These are phyloP conservation scores for Sphaerulina populicola DNA, from an alignment of 2,329 filamentous ascomycete species.

Conservation along the genomic window DNA sequence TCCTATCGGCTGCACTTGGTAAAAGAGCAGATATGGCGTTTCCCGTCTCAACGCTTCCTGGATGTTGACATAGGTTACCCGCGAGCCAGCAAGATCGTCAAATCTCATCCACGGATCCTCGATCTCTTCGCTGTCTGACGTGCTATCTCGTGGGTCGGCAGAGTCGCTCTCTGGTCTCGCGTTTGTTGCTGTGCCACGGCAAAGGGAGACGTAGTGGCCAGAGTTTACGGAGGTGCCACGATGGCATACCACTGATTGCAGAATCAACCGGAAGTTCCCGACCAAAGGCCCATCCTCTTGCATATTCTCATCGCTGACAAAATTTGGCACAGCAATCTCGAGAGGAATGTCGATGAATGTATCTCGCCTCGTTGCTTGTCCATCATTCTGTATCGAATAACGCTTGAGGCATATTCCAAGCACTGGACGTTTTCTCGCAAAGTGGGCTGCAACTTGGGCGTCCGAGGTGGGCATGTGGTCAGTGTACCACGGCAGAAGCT, in stretches of 20 bases:
- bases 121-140: conserved; percentile 46
- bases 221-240: conserved; percentile 75
- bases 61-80: conserved; percentile 70
- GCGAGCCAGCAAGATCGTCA: conserved; percentile 69
- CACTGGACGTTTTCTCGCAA: conserved; percentile 71
- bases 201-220: conserved; percentile 84
- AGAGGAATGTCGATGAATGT: conserved; percentile 89
- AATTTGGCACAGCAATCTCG: conserved; percentile 74
- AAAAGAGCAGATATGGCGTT: conserved; percentile 90
- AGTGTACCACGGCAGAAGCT: conserved; percentile 86
- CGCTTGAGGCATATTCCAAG: conserved; percentile 89
- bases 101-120: conserved; percentile 81
- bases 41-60: conserved; percentile 71
- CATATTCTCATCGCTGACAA: conserved; percentile 72
- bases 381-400: conserved; percentile 66
- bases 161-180: conserved; percentile 42
- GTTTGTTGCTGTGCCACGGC: conserved; percentile 57
- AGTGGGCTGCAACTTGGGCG: conserved; percentile 78
- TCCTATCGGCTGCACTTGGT: conserved; percentile 82
- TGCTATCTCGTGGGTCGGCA: conserved; percentile 15
- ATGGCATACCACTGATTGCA: conserved; percentile 90
- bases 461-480: conserved; percentile 57
- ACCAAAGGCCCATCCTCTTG: conserved; percentile 59
- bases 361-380: conserved; percentile 61
- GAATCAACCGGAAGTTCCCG: conserved; percentile 83